A percentile compares a stretch with the other conserved stretches of the same genome.
Conservation (phyloP, 331 rosid species). For the Saraca asoca region DNA sequence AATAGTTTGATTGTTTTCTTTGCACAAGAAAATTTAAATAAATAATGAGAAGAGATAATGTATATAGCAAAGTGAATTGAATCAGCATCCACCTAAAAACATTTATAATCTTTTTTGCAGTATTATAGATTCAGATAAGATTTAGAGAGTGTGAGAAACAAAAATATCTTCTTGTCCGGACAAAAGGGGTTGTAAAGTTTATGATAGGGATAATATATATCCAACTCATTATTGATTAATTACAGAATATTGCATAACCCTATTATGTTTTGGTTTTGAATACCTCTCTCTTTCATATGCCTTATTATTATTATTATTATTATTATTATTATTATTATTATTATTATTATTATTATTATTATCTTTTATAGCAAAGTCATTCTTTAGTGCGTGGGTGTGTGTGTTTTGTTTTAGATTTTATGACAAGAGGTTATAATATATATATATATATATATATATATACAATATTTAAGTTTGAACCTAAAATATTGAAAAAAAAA, state of each 20-base stretch:
- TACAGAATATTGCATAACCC: conserved; percentile 16
- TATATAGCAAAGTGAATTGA: conserved; percentile 20
- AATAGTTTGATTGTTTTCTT: conserved; percentile 3
- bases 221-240: conserved; percentile 14
- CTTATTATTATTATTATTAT: no score
- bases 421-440: no score
- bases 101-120: conserved; percentile 34
- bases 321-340: no score
- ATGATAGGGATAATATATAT: conserved; percentile 37
- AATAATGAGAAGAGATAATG: conserved; percentile 14
- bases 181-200: conserved; percentile 31
- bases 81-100: conserved; percentile 52
- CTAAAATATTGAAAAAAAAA: no score
- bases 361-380: no score
- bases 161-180: conserved; percentile 33
- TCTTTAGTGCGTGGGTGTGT: no score
- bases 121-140: conserved; percentile 38
- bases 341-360: no score
- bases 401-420: no score
- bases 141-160: background rate
- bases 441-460: no score
- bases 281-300: no score
- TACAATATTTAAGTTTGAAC: no score
- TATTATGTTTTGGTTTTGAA: no score
- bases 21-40: background rate